These are phyloP conservation scores for Bifiguratus adelaidae DNA, from an alignment of 192 early-diverging fungal genomes.

Conservation along the genomic window DNA sequence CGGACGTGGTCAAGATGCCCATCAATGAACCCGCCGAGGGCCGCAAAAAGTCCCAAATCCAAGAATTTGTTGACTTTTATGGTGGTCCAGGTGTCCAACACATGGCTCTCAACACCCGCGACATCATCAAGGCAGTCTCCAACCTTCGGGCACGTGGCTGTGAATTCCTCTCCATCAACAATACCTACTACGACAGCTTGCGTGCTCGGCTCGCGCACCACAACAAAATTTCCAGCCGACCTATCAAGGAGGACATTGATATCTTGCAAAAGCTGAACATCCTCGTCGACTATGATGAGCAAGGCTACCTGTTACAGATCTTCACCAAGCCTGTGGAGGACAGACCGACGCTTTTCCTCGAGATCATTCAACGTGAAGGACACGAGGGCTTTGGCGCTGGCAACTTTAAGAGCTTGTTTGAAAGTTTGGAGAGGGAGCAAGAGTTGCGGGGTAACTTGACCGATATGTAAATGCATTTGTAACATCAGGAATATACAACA, in stretches of 20 bases:
- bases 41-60: constrained; percentile 91
- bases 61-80: constrained; percentile 84
- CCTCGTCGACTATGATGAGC: constrained; percentile 93
- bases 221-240: constrained; percentile 46
- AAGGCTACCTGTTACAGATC: constrained; percentile 93
- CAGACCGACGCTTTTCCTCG: constrained; percentile 92
- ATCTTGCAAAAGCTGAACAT: constrained; percentile 77
- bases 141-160: constrained; percentile 79
- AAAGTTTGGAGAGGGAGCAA: constrained; percentile 92
- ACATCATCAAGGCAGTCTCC: constrained; percentile 76
- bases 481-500: too few species aligned
- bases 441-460: constrained; percentile 76
- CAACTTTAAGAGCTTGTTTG: constrained; percentile 97
- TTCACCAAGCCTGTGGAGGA: constrained; percentile 89
- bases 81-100: constrained; percentile 83
- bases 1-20: constrained; percentile 91
- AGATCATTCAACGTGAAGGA: constrained; percentile 93
- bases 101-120: constrained; percentile 84
- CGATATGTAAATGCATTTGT: constrained; percentile 22
- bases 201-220: constrained; percentile 45
- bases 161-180: constrained; percentile 81
- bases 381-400: constrained; percentile 93
- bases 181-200: constrained; percentile 82
- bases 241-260: constrained; percentile 76
- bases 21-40: constrained; percentile 95